Base-by-base conservation (phyloP, 1,284 basidiomycete species). In the Schizophyllum amplum region DNA sequence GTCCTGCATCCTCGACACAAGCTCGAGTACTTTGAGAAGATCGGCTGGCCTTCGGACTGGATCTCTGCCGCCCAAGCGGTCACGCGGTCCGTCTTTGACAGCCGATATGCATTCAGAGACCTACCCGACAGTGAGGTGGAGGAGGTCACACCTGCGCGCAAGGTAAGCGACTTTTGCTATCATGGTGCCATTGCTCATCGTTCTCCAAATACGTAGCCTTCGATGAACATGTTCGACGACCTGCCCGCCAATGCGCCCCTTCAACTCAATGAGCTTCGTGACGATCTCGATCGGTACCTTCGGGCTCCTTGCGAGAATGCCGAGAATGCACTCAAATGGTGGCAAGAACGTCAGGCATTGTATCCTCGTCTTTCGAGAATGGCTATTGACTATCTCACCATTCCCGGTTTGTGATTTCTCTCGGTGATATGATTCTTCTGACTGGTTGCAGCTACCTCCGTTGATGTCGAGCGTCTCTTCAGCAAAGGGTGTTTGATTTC, bases 391-490 rank as follows among this genome's bases (percentile, higher is more conserved):
- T 64, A 63, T 51, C 53, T 62, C 1, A 48, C 58, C 5, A 62
- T 65, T n/a, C 54, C 61, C 7, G 50, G 64, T 63, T 48, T 9
- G 60, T 33, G 27, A 33, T 13, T 5, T 33, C 27, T 33, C 27
- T 33, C 13, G 27, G 6, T 33, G 6, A 33, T 33, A 13, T 13
- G n/a, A n/a, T n/a, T n/a, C 27, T 13, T 5, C 27, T 6, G 13
- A 6, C 27, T 33, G 5, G 5, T 6, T 33, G 13, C 42, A 67
- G 65, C 64, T 17, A 64, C 62, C 13, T 68, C 69, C 22, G 63
- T 69, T 25, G 67, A 66, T 59, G 63, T 71, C 55, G 68, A 71
- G 57, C 62, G 63, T 6, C 51, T 68, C 4, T 72, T 72, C 59
- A 69, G 68, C 56, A 52, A 59, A 7, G 68, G 69, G 1, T 61